Evolutionary conservation across 805 yeast species (phyloP), one percentile per base, ranked within the genome.

Genomic region (Nakazawaea ishiwadae): DNA sequence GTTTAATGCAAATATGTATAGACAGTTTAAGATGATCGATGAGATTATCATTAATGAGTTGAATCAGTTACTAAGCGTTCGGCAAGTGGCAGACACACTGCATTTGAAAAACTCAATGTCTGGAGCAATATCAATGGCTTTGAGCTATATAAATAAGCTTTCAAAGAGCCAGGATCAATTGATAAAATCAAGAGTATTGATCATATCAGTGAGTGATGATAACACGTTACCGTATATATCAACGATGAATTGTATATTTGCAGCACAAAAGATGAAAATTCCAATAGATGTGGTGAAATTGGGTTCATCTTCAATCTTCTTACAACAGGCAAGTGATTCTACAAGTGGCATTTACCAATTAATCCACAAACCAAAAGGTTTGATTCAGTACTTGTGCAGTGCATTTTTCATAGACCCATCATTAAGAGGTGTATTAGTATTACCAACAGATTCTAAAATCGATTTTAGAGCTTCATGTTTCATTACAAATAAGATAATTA

Each of bases 401-500:
- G 93, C 96, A 2, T 80, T 84, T 62, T 81, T 86, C 51, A 79
- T 91, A 8, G 97, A 90, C 51, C 96, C 98, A 0, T 73, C 84
- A 11, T 65, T 91, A 26, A 69, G 96, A 44, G 73, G 78, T n/a
- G 76, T 81, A 34, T 68, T 93, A 19, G 79, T 88, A 20, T 67
- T 86, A 27, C 96, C 97, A 0, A 84, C 91, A 0, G 83, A 83
- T 52, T 77, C 85, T 3, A 79, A 85, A 46, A 93, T 93, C 19
- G 96, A 93, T 62, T 93, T 93, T 60, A 69, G 96, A 46, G 96
- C 99, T 1, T 88, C 96, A 14, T 93, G 99, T 60, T 91, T 88
- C 54, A 64, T 88, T 26, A 88, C 96, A 0, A 90, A 91, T n/a
- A 77, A 80, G 51, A 82, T 90, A 4, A 91, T 93, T 9, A 97